Conservation (phyloP, 495 filamentous ascomycete species). For the Tuber indicum region DNA sequence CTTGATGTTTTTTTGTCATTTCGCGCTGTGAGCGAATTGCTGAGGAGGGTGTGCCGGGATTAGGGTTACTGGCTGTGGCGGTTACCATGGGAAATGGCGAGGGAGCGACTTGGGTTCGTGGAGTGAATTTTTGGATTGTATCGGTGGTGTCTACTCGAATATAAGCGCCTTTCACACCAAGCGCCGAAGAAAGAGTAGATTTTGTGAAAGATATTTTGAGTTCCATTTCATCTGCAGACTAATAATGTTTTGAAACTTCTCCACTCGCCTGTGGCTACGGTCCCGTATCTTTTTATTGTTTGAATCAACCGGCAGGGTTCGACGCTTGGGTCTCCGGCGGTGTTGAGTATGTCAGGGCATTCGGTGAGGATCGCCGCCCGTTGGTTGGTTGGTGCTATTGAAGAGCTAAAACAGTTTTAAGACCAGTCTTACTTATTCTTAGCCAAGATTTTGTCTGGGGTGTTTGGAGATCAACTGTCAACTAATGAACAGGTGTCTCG, state of each 20-base stretch:
- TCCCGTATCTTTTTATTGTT: background rate
- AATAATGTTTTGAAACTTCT: background rate
- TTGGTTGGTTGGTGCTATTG: background rate
- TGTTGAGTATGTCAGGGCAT: background rate
- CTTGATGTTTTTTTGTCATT: background rate
- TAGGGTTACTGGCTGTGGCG: background rate
- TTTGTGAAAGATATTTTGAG: background rate
- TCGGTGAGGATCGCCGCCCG: background rate
- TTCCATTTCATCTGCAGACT: background rate
- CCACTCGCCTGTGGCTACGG: background rate
- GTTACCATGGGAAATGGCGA: background rate
- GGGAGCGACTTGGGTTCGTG: background rate
- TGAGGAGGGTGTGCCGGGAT: background rate
- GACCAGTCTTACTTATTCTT: slow-evolving; percentile 1
- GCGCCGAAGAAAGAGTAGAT: background rate
- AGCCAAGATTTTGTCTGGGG: background rate
- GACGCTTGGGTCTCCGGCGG: background rate
- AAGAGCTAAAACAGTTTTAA: background rate
- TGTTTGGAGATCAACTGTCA: background rate
- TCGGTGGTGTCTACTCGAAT: background rate
- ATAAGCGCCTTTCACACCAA: background rate
- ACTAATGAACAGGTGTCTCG: background rate
- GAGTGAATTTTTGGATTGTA: background rate
- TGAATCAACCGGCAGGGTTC: background rate
- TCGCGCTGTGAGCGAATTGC: background rate